A percentile compares a stretch with the other conserved stretches of the same genome.
These are phyloP conservation scores for Aspergillus sp. DNA, from an alignment of 2,329 filamentous ascomycete species.

Conservation along the genomic window DNA sequence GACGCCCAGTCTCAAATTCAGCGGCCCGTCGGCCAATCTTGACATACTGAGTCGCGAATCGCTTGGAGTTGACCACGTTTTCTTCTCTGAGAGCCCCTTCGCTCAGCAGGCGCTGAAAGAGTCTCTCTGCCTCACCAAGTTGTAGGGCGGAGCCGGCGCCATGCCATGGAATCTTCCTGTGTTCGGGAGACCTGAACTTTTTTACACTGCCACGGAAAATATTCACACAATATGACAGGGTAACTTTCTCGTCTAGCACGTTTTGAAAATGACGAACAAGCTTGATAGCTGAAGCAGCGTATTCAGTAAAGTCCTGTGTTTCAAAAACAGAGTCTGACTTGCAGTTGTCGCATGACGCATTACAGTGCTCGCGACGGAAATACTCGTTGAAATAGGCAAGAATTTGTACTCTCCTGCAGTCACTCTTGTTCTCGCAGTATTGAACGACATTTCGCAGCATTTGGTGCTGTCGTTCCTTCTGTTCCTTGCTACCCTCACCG, in stretches of 20 bases:
- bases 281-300: constrained; percentile 62
- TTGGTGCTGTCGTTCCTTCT: constrained; percentile 72
- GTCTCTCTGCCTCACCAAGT: constrained; percentile 67
- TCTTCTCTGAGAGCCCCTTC: constrained; percentile 67
- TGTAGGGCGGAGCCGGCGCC: constrained; percentile 63
- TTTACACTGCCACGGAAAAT: constrained; percentile 65
- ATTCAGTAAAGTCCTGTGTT: constrained; percentile 64
- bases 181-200: constrained; percentile 45
- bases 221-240: constrained; percentile 73
- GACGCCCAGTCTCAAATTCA: constrained; percentile 40
- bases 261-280: constrained; percentile 54
- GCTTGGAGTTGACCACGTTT: constrained; percentile 54
- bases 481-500: constrained; percentile 65
- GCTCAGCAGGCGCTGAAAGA: constrained; percentile 68
- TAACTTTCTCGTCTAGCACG: constrained; percentile 47
- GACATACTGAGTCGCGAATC: constrained; percentile 65
- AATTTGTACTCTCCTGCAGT: constrained; percentile 81
- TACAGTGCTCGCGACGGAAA: constrained; percentile 65
- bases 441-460: constrained; percentile 81
- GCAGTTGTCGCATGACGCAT: constrained; percentile 81
- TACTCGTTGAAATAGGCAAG: constrained; percentile 89
- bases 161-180: constrained; percentile 50
- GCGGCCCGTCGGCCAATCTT: constrained; percentile 36
- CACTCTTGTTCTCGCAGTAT: constrained; percentile 80
- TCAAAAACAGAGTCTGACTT: constrained; percentile 63